Evolutionary conservation across 2,329 filamentous ascomycete genomes (phyloP), one percentile per base, ranked within the genome.

Genomic region (Lecanicillium sp.): DNA sequence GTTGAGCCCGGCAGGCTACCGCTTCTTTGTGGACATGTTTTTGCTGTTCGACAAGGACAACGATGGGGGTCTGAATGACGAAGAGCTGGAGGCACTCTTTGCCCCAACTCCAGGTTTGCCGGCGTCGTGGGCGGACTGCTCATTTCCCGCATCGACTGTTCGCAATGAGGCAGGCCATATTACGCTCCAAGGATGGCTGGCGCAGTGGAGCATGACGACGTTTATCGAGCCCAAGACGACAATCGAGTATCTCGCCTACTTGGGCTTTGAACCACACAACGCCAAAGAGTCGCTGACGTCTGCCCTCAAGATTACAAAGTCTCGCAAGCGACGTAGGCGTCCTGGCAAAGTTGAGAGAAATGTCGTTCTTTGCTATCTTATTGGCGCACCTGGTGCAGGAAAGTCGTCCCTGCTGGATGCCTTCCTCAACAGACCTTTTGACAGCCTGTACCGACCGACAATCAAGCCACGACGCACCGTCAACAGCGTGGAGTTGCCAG

Each of bases 161-260:
- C 82, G 87, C 30, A 97, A 96, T 55, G 92, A 98, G 61, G 87
- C 87, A 8, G 92, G 92, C 0, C 79, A 97, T 57, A 89, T 98
- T 45, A 98, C 92, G 2, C 70, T 98, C 4, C 92, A 98, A 60
- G 92, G 92, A 2, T 98, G 92, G 92, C 76, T 98, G 28, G 92
- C 92, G 4, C 92, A 98, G 54, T 98, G 92, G 92, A 96, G 89
- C 58, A 98, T 98, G 92, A 98, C 92, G 1, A 98, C 92, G 0
- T 98, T 97, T 53, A 79, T 94, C 44, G 89, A 94, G 41, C 90
- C 92, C 11, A 94, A 92, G 57, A 96, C 87, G 1, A 97, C 92
- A 1, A 72, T 98, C 4, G 89, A 94, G 51, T 98, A 98, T 58
- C 78, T 98, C 3, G 92, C 92, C 3, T 96, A 96, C 56, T 79